These are phyloP conservation scores for Leccinum glutinopallens DNA, from an alignment of 1,284 basidiomycete species.

Conservation along the genomic window DNA sequence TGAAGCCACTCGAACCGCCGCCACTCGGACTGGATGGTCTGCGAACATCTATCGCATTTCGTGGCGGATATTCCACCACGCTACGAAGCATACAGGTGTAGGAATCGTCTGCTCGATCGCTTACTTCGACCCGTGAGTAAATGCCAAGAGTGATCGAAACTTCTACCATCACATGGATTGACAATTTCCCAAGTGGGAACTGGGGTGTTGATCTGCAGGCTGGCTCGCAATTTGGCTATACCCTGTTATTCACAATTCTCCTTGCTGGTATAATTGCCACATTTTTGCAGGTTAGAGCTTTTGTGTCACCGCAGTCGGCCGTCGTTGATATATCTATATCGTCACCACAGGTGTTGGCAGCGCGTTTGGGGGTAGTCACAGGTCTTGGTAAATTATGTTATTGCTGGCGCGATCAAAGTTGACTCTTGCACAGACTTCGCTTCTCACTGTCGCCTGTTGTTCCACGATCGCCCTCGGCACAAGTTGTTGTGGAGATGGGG, in stretches of 20 bases:
- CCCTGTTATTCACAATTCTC: conserved; percentile 73
- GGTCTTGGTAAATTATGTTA: conserved; percentile 42
- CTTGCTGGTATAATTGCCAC: conserved; percentile 66
- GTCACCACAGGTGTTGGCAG: conserved; percentile 43
- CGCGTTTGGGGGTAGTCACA: conserved; percentile 50
- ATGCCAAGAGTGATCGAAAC: conserved; percentile 21
- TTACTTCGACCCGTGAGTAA: conserved; percentile 53
- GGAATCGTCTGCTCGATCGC: conserved; percentile 55
- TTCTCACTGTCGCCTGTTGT: conserved; percentile 56
- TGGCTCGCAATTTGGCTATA: conserved; percentile 69
- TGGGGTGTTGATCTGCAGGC: conserved; percentile 62
- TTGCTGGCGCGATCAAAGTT: conserved; percentile 1
- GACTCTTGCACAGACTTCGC: conserved; percentile 40
- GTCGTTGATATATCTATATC: conserved; percentile 16
- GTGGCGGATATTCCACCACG: conserved; percentile 40
- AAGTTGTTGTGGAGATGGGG: conserved; percentile 52
- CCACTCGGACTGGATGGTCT: conserved; percentile 22
- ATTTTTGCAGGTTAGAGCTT: conserved; percentile 49
- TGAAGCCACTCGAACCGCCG: conserved; percentile 9
- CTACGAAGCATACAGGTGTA: conserved; percentile 34
- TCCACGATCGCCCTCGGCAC: conserved; percentile 51
- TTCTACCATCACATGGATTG: not conserved
- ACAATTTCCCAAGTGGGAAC: conserved; percentile 46
- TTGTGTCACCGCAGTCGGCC: conserved; percentile 42
- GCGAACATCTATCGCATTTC: conserved; percentile 21